Conservation (phyloP, 2,329 filamentous ascomycete species). For the Exophiala sideris region DNA sequence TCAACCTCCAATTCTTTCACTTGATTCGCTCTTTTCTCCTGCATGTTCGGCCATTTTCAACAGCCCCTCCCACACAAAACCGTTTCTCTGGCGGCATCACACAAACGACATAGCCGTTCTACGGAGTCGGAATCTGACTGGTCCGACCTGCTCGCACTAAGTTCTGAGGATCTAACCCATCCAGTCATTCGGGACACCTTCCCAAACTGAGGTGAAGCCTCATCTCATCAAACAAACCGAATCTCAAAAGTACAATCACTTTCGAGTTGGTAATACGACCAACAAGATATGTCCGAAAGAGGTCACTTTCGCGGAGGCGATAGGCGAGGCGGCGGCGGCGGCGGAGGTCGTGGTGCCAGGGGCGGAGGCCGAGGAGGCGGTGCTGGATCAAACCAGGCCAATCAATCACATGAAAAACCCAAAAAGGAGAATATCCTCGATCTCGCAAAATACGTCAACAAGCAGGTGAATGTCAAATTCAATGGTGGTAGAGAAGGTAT, state of each 20-base stretch:
- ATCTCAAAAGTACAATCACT: no score
- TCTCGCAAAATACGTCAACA: slow-evolving; percentile 93
- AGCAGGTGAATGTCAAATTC: slow-evolving; percentile 92
- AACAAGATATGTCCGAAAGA: slow-evolving; percentile 39
- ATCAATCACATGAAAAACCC: slow-evolving; percentile 65
- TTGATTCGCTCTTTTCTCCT: no score
- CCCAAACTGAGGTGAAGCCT: neutral
- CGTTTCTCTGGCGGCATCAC: no score
- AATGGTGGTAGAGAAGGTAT: slow-evolving; percentile 87
- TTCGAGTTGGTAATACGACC: no score
- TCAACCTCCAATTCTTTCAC: neutral
- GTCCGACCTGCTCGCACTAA: no score
- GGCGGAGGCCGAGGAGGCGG: slow-evolving; percentile 44
- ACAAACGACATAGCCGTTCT: no score
- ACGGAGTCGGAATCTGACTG: no score
- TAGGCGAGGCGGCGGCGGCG: slow-evolving; percentile 40
- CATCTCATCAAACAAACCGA: neutral
- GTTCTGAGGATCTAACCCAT: no score
- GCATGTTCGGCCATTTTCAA: no score
- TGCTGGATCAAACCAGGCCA: slow-evolving; percentile 43
- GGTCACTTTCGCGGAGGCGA: slow-evolving; percentile 50
- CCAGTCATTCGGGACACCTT: no score
- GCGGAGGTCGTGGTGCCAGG: slow-evolving; percentile 39
- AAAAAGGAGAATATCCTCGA: slow-evolving; percentile 99
- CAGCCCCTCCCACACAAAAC: no score